A percentile compares a stretch with the other conserved stretches of the same genome.
phyloP scores from a whole-genome alignment of 805 yeast species.

The Sungouiella blattae region DNA sequence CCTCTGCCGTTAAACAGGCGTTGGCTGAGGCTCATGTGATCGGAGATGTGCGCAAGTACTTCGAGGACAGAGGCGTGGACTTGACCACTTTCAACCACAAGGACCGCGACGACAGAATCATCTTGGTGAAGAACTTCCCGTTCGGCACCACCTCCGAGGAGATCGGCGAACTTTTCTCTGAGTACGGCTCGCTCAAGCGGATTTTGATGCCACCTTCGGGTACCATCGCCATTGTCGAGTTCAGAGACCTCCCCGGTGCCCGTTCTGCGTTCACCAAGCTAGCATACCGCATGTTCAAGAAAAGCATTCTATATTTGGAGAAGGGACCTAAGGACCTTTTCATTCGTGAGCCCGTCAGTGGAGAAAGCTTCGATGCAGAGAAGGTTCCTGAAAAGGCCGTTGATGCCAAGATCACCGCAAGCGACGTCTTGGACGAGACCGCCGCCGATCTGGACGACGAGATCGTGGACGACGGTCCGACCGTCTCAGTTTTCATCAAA shows the following conservation, averaged over 20 bases:
- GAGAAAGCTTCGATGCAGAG: constrained; percentile 17
- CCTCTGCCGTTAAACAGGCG: constrained; percentile 93
- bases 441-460: constrained; percentile 37
- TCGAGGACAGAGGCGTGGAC: constrained; percentile 84
- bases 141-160: constrained; percentile 81
- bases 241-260: constrained; percentile 75
- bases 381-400: constrained; percentile 29
- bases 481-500: constrained; percentile 86
- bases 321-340: constrained; percentile 89
- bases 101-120: constrained; percentile 75
- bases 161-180: constrained; percentile 73
- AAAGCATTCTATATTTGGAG: constrained; percentile 82
- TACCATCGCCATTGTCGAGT: constrained; percentile 91
- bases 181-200: constrained; percentile 75
- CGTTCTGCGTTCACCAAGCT: constrained; percentile 86
- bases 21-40: constrained; percentile 95
- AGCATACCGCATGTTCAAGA: constrained; percentile 84
- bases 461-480: constrained; percentile 55
- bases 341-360: constrained; percentile 51
- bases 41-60: constrained; percentile 84
- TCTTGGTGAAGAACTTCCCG: constrained; percentile 88
- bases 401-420: constrained; percentile 44
- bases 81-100: constrained; percentile 60
- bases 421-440: constrained; percentile 35
- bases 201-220: constrained; percentile 95